phyloP scores from a whole-genome alignment of 352 stramenopile species.

The Globisporangium solare region DNA sequence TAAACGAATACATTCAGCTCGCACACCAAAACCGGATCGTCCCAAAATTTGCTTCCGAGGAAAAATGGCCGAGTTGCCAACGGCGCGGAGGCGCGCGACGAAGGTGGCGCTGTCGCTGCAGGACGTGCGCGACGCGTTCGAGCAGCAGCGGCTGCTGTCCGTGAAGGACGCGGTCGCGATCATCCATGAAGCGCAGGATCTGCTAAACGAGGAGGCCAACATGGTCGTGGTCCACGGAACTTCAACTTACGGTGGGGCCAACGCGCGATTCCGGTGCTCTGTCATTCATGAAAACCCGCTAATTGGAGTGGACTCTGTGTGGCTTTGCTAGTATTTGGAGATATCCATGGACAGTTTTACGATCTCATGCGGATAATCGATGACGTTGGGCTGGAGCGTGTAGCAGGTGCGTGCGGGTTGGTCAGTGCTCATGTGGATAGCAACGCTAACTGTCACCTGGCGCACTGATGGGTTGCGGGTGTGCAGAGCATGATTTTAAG shows the following conservation, averaged over 20 bases:
- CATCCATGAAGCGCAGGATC: constrained; percentile 63
- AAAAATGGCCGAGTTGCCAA: too few species aligned
- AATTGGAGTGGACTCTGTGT: constrained; percentile 4
- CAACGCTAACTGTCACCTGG: neutral
- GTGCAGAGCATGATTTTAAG: constrained; percentile 38
- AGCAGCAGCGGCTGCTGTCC: constrained; percentile 49
- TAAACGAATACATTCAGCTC: too few species aligned
- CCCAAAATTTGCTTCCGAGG: too few species aligned
- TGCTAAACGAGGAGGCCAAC: constrained; percentile 59
- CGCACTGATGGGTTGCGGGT: neutral
- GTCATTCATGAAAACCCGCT: constrained; percentile 1
- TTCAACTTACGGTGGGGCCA: constrained; percentile 26
- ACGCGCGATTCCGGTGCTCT: neutral
- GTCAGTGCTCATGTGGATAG: too few species aligned
- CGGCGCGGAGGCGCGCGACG: constrained; percentile 11
- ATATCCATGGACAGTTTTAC: constrained; percentile 82
- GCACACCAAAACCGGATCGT: too few species aligned
- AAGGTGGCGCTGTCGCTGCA: constrained; percentile 34
- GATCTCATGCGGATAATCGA: constrained; percentile 67
- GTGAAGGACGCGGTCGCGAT: constrained; percentile 52
- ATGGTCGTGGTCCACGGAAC: constrained; percentile 37
- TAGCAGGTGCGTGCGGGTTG: constrained; percentile 26
- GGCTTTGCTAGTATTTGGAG: constrained; percentile 57
- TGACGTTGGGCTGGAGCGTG: constrained; percentile 25
- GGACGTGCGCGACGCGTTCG: constrained; percentile 44